phyloP scores from a whole-genome alignment of 1,284 basidiomycete species.

The Heterobasidion irregulare region DNA sequence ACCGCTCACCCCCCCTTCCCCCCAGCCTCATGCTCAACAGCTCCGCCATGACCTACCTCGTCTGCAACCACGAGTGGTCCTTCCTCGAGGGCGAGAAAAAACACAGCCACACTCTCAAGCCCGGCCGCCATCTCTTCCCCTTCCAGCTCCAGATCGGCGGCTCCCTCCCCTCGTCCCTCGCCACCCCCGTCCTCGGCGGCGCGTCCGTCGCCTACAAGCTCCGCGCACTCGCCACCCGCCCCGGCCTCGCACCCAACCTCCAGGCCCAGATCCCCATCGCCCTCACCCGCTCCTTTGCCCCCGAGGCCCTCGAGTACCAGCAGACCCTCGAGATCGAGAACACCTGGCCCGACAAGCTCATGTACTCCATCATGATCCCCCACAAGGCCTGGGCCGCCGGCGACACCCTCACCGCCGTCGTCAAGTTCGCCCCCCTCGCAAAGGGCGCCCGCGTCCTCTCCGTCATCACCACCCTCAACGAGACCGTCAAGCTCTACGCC shows the following conservation, averaged over 20 bases:
- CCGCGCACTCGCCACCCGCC: constrained; percentile 70
- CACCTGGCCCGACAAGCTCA: constrained; percentile 93
- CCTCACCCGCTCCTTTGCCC: constrained; percentile 66
- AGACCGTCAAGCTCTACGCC: constrained; percentile 61
- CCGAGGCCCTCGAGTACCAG: constrained; percentile 88
- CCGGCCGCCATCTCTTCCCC: constrained; percentile 82
- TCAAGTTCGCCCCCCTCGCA: constrained; percentile 81
- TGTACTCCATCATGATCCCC: constrained; percentile 83
- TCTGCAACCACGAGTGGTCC: constrained; percentile 85
- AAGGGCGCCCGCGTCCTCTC: constrained; percentile 76
- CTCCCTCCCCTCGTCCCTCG: constrained; percentile 70
- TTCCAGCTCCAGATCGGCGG: constrained; percentile 81
- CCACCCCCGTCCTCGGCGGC: constrained; percentile 47
- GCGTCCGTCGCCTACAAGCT: constrained; percentile 81
- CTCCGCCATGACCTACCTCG: constrained; percentile 50
- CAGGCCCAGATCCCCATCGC: constrained; percentile 53
- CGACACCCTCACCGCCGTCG: constrained; percentile 70
- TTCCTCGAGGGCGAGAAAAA: constrained; percentile 75
- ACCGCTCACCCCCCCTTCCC: background rate
- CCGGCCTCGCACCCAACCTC: constrained; percentile 70
- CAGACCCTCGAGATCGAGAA: constrained; percentile 93
- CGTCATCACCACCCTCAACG: constrained; percentile 66
- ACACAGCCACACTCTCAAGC: constrained; percentile 81
- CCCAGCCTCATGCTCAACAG: constrained; percentile 27
- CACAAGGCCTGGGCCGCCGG: constrained; percentile 91